Evolutionary conservation across 805 yeast genomes (phyloP).

Genomic region (Starmerella kuoi): DNA sequence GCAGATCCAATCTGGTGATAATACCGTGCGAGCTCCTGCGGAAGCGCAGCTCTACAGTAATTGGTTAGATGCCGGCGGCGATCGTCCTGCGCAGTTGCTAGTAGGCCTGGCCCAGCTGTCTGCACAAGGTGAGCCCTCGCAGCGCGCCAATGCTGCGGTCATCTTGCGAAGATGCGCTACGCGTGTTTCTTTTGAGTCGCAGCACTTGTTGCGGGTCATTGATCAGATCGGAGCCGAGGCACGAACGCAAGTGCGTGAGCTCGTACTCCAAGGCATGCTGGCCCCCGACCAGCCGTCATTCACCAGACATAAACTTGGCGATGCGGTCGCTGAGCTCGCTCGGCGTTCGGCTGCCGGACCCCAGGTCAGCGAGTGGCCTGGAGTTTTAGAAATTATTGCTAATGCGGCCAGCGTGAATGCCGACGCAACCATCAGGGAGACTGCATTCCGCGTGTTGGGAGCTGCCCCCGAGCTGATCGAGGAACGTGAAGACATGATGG

Average conservation of each 20-base stretch:
- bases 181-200: slow-evolving; percentile 50
- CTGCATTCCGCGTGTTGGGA: slow-evolving; percentile 79
- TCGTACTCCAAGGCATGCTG: slow-evolving; percentile 59
- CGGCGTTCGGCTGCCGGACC: slow-evolving; percentile 27
- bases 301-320: slow-evolving; percentile 84
- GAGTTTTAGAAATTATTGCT: slow-evolving; percentile 61
- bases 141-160: slow-evolving; percentile 66
- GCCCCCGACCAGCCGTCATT: slow-evolving; percentile 51
- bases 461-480: slow-evolving; percentile 71
- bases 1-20: slow-evolving; percentile 71
- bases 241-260: slow-evolving; percentile 47
- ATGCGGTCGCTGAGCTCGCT: slow-evolving; percentile 88
- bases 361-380: slow-evolving; percentile 53
- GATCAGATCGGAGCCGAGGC: slow-evolving; percentile 54
- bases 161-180: slow-evolving; percentile 71
- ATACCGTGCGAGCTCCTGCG: slow-evolving; percentile 60
- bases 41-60: slow-evolving; percentile 59
- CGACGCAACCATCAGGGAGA: slow-evolving; percentile 67
- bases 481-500: slow-evolving; percentile 36
- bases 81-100: slow-evolving; percentile 56
- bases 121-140: slow-evolving; percentile 43
- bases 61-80: slow-evolving; percentile 48
- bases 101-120: slow-evolving; percentile 75
- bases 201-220: slow-evolving; percentile 53
- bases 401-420: slow-evolving; percentile 42